Conservation (phyloP, 2,329 filamentous ascomycete species). For the Pseudogymnoascus sp. region DNA sequence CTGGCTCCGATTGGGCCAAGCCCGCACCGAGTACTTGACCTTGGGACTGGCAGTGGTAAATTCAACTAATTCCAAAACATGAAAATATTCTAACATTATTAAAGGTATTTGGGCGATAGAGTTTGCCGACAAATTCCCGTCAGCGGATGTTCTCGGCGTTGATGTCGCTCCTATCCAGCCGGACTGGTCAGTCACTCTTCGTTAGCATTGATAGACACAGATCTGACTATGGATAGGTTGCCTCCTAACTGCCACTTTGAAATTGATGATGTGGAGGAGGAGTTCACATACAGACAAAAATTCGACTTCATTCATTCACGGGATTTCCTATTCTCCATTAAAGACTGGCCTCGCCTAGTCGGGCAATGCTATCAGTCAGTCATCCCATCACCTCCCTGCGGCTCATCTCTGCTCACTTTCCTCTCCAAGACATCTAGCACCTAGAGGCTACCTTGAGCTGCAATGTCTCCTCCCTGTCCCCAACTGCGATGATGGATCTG, state of each 20-base stretch:
- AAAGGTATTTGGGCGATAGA: slow-evolving; percentile 13
- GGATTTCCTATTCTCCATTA: slow-evolving; percentile 30
- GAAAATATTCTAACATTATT: slow-evolving; percentile 27
- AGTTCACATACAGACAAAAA: slow-evolving; percentile 38
- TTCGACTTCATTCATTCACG: slow-evolving; percentile 45
- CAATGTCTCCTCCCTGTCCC: background rate
- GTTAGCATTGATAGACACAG: background rate
- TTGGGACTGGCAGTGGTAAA: slow-evolving; percentile 34
- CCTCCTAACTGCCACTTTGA: slow-evolving; percentile 44
- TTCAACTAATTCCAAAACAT: slow-evolving; percentile 26
- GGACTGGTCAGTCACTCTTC: background rate
- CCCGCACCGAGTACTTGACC: slow-evolving; percentile 30
- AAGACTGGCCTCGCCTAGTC: slow-evolving; percentile 13
- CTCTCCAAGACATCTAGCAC: slow-evolving; percentile 2
- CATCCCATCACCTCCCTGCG: background rate
- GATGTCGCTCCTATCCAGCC: slow-evolving; percentile 14
- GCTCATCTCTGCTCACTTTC: background rate
- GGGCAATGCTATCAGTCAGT: slow-evolving; percentile 11
- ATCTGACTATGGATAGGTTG: slow-evolving; percentile 11
- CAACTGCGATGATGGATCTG: slow-evolving; percentile 11
- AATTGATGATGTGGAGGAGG: slow-evolving; percentile 43
- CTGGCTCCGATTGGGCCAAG: slow-evolving; percentile 20
- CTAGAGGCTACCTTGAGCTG: slow-evolving; percentile 14
- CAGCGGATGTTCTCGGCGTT: slow-evolving; percentile 13
- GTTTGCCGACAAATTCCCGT: slow-evolving; percentile 12